Evolutionary conservation across 176 grass and related monocot genomes (phyloP).

Genomic region (Musa acuminata): DNA sequence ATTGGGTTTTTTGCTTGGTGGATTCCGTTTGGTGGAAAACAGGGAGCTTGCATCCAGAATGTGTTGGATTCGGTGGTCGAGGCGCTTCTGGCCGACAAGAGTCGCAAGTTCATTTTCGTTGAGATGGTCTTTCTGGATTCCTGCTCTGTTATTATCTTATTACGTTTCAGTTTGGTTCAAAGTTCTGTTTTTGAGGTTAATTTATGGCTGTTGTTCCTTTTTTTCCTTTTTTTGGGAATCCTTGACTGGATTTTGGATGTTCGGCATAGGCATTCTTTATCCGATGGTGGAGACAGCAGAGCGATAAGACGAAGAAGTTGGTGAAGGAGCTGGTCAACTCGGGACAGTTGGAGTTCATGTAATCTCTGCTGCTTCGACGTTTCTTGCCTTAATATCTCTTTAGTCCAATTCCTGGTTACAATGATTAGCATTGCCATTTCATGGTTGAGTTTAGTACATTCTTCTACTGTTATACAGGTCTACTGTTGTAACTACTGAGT

Average conservation of each 20-base stretch:
- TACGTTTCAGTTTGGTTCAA: not conserved
- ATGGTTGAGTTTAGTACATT: not conserved
- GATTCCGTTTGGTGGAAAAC: not conserved
- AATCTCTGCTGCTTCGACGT: conserved; percentile 9
- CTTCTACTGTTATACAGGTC: not conserved
- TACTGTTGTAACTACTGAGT: not conserved
- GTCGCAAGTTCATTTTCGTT: conserved; percentile 82
- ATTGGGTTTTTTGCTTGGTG: not conserved
- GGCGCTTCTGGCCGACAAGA: conserved; percentile 70
- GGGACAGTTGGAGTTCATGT: conserved; percentile 84
- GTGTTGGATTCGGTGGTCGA: conserved; percentile 75
- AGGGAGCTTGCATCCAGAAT: conserved; percentile 80
- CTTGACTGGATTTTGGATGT: not conserved
- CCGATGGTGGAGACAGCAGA: conserved; percentile 90
- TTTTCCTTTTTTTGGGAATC: not conserved
- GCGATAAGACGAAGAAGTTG: conserved; percentile 39
- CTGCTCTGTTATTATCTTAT: not conserved
- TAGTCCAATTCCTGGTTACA: not conserved
- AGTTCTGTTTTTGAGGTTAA: not conserved
- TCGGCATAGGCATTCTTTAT: conserved; percentile 64
- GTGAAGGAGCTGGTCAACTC: conserved; percentile 67
- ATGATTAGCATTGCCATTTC: not conserved
- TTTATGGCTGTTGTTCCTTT: too few relatives aligned
- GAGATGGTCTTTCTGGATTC: conserved; percentile 39
- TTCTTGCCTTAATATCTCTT: not conserved